Base-by-base conservation (phyloP, 2,329 filamentous ascomycete genomes). In the Colletotrichum camelliae region DNA sequence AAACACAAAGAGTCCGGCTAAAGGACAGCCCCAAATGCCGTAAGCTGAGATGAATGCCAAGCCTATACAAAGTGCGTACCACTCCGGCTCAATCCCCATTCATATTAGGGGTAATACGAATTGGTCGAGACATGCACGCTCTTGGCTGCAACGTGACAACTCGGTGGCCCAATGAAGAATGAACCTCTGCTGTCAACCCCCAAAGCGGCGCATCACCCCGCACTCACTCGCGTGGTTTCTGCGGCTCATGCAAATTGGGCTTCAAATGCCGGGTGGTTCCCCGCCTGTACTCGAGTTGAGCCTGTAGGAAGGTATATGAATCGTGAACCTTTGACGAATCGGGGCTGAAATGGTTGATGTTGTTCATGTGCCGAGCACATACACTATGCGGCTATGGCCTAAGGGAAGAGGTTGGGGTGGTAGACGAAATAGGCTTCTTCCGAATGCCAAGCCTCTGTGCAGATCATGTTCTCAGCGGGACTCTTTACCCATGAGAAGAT, bases 301-400 rank as follows among this genome's bases (percentile, higher is more conserved):
- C 70, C 74, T 76, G 29, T 76, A 60, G 6, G 37, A 16, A 35
- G 18, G 5, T 48, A 60, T 35, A 76, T 74, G 57, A 74, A 29
- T 5, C 16, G 8, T 2, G 13, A 1, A 5, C 2, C 13, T 18
- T 16, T 15, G 27, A 16, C 70, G 64, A 76, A 74, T 74, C 9
- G 31, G 70, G 27, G 9, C 18, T 18, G 16, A 58, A 33, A 29
- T 60, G 70, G 35, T 16, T 43, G 58, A 64, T 21, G 1, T 64
- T 13, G 2, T 27, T 39, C 31, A 64, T 18, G 18, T 61, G 58
- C 58, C 58, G 31, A 61, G 58, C 43, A 24, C 18, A 35, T 9
- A 2, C 7, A 52, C 43, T 7, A 52, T 52, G 43, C 43, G 43
- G n/a, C 43, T 52, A 52, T 52, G 43, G 43, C n/a, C 6, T 1